A percentile compares a stretch with the other conserved stretches of the same genome.
phyloP scores from a whole-genome alignment of 306 rosid genomes.

The Rubus parviflorus region DNA sequence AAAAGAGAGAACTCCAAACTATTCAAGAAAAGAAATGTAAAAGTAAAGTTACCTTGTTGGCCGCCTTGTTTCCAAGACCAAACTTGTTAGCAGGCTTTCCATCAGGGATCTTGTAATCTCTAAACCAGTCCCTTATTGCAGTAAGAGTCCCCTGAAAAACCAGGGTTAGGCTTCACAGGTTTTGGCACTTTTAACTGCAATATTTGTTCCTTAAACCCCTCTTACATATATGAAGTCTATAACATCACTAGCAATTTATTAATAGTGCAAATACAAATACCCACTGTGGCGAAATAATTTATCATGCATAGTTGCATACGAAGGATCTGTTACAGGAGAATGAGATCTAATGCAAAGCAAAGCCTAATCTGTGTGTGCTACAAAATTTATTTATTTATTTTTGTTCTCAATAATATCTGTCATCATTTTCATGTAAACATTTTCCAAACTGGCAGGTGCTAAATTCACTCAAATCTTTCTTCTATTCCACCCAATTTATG shows the following conservation, averaged over 20 bases:
- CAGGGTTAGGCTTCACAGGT: slow-evolving; percentile 24
- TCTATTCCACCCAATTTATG: neutral
- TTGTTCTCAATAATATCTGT: neutral
- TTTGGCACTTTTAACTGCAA: neutral
- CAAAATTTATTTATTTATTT: neutral
- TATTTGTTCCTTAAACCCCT: neutral
- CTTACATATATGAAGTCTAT: neutral
- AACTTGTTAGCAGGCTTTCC: slow-evolving; percentile 96
- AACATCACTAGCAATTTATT: neutral
- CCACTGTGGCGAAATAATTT: neutral
- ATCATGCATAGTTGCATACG: neutral
- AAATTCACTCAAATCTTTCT: neutral
- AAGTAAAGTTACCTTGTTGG: slow-evolving; percentile 59
- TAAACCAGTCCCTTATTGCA: slow-evolving; percentile 90
- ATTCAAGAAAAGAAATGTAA: neutral
- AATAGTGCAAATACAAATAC: neutral
- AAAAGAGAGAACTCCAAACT: slow-evolving; percentile 10
- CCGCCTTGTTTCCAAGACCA: slow-evolving; percentile 90
- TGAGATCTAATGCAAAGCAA: neutral
- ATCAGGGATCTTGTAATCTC: slow-evolving; percentile 97
- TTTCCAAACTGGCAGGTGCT: neutral
- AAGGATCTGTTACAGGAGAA: neutral
- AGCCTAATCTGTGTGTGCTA: neutral
- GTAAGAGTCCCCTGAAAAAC: slow-evolving; percentile 79
- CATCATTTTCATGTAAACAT: neutral